Evolutionary conservation across 106 monocot species (phyloP).

Genomic region (Allium cepa): DNA sequence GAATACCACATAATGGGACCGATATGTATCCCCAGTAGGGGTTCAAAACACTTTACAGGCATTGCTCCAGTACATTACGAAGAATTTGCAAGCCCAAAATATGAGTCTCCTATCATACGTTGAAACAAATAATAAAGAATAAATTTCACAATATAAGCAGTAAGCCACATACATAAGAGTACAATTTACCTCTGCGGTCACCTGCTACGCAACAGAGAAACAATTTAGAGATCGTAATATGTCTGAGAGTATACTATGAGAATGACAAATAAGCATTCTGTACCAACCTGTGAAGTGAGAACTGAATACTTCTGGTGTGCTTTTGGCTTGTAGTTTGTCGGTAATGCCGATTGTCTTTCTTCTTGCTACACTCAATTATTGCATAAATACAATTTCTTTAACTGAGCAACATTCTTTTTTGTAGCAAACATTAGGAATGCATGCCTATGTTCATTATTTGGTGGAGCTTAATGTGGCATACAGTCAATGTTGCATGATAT

Average conservation of each 20-base stretch:
- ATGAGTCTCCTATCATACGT: constrained; percentile 6
- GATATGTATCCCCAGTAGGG: background rate
- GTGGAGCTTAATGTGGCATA: too few relatives aligned
- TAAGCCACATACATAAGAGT: constrained; percentile 5
- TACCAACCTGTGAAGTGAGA: constrained; percentile 2
- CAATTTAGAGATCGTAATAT: background rate
- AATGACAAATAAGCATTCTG: constrained; percentile 6
- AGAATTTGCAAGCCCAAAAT: background rate
- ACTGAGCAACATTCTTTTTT: too few relatives aligned
- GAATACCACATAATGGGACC: constrained; percentile 7
- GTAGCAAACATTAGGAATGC: too few relatives aligned
- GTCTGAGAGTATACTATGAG: background rate
- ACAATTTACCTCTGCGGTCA: constrained; percentile 1
- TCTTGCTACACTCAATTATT: too few relatives aligned
- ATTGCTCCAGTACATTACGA: background rate
- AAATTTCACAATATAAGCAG: background rate
- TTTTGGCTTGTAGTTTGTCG: background rate
- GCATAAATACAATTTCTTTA: too few relatives aligned
- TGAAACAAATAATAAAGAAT: background rate
- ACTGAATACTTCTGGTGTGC: background rate
- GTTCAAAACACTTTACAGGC: constrained; percentile 4
- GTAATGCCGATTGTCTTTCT: too few relatives aligned
- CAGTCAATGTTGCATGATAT: too few relatives aligned
- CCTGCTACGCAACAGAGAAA: constrained; percentile 1
- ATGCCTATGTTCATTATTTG: too few relatives aligned